Base-by-base conservation (phyloP, 306 rosid species). In the Ochetophila trinervis region DNA sequence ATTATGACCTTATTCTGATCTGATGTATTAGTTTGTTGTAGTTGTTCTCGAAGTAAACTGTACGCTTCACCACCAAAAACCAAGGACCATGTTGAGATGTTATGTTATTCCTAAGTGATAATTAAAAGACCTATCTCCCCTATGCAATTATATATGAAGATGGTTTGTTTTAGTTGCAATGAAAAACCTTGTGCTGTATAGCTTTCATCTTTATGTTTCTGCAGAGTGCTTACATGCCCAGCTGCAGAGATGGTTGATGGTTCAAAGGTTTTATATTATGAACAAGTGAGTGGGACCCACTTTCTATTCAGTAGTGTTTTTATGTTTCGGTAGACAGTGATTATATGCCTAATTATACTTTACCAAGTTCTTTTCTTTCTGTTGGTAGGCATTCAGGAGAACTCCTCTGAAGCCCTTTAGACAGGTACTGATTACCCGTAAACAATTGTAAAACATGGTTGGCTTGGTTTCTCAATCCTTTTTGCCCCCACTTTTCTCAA, bases 231-330 rank as follows among this genome's bases (percentile, higher is more conserved):
- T 22, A 82, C 96, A 1, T 94, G 97, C 75, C 99, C 99, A 0
- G 99, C 99, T 6, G 99, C 99, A 48, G 97, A 94, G 67, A 79
- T 94, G 83, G 95, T 82, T 21, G 97, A 94, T 72, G 97, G 97
- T 65, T 90, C 96, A 10, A 86, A 88, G 44, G 90, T 88, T 44
- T 79, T 94, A 69, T 94, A 94, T 80, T 85, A 80, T 71, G 99
- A 90, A 71, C 97, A 94, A 85, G 99, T 93, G 64, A 67, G 80
- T 67, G 45, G 45, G 12, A 40, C 15, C 45, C 12, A 3, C 45
- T 40, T 12, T 40, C 12, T 40, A 40, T 40, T 12, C 42, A 58
- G 9, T 22, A 12, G 24, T 74, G 22, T 22, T 17, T 14, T 18
- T 37, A 7, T 36, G 50, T 24, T 69, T 59, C 67, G 19, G n/a